Evolutionary conservation across 805 yeast genomes (phyloP), one percentile per base, ranked within the genome.

Genomic region (Starmera caribaea): DNA sequence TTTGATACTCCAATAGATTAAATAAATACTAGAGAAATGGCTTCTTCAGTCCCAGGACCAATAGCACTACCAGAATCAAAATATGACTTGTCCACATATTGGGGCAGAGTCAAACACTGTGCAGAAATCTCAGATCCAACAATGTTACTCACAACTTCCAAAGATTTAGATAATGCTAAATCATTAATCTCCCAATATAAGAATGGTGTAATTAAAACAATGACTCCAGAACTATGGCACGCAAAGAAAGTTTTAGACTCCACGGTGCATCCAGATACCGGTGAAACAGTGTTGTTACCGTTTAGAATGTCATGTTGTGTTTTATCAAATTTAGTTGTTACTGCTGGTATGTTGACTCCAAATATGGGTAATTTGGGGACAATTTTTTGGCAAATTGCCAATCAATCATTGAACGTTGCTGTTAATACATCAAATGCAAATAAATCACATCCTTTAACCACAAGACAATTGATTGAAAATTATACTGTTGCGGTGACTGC

Each of bases 241-340:
- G 92, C 95, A 9, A 90, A 90, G 63, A 76, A 76, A 58, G 69
- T 85, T 28, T 69, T 92, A 51, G 97, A 92, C 61, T 87, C 96
- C 2, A 81, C 96, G 1, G 76, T 88, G 33, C 98, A 92, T 61
- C 98, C 98, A 38, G 98, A 92, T 58, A 90, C 94, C 6, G 96
- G 97, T 1, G 92, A 87, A 52, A 83, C 95, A 1, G 96, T 92
- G 11, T 57, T 85, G 26, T 67, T 92, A 40, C 99, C 99, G 3
- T 92, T 92, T 64, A 75, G 99, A 63, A 92, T 92, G 99, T 87
- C 96, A 17, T 81, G 90, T 28, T 87, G 92, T 65, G 99, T 92
- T 14, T 66, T 92, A 39, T 86, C 96, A 10, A 92, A 92, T 60
- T 65, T 92, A 61, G 90, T 90, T 16, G 97, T 92, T 37, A 90